Base-by-base conservation (phyloP, 225 moss, liverwort and hornwort species). In the Pseudisothecium myosuroides region DNA sequence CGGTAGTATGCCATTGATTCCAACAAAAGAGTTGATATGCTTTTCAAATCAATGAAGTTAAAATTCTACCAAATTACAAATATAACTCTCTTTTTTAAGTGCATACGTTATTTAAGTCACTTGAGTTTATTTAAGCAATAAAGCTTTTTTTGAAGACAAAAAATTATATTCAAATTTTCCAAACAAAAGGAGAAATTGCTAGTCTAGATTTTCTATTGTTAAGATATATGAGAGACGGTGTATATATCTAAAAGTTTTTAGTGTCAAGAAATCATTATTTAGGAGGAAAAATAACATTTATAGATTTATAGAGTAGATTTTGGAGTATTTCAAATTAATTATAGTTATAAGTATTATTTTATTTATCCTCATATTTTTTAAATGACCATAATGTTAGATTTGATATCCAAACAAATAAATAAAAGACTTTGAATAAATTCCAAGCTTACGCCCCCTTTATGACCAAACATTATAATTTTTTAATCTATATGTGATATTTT, bases 321-420 rank as follows among this genome's bases (percentile, higher is more conserved):
- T 37, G 6, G 26, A 23, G 10, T 36, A 5, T 37, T 12, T 32
- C 0, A 12, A 50, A 32, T 2, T 31, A 0, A 75, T 32, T 2
- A 32, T 20, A 50, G 21, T 21, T 50, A 34, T 5, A 34, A 5
- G 1, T 20, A 31, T 34, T 50, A 8, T 8, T 76, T 1, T 0
- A 1, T 18, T 17, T 47, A 47, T 2, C 17, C 1, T 29, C 4
- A 11, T 74, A 4, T 31, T 11, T 47, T 28, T 74, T 11, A 31
- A 11, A 29, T 29, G 47, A 74, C 7, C 11, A 18, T 31, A 31
- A 29, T 9, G 16, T 41, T 72, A 43, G 15, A 72, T 16, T 47
- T 47, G 11, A 74, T 17, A 29, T 13, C 52, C 36, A 76, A 12
- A 36, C 10, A 31, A 47, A 7, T 22, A 76, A 50, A 76, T 50